A percentile compares a stretch with the other conserved stretches of the same genome.
Conservation (phyloP, 345 rosid species). For the Eutrema heterophyllum region DNA sequence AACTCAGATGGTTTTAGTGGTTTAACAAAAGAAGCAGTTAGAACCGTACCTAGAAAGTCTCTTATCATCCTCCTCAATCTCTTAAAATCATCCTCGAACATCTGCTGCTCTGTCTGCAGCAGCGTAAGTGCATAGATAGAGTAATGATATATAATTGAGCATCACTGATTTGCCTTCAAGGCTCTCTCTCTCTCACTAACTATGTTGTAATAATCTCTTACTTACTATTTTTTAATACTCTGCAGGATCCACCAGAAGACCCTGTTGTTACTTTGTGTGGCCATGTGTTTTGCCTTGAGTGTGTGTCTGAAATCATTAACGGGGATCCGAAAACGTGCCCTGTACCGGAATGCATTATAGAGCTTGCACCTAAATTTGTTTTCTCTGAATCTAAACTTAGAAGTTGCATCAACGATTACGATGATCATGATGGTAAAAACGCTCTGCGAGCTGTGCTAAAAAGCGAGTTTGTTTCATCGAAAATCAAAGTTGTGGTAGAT, state of each 20-base stretch:
- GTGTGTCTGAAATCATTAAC: slow-evolving; percentile 54
- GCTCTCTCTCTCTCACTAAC: background rate
- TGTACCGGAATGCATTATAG: slow-evolving; percentile 45
- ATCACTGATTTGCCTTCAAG: background rate
- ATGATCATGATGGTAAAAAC: slow-evolving; percentile 19
- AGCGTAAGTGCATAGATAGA: slow-evolving; percentile 39
- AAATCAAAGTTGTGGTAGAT: slow-evolving; percentile 61
- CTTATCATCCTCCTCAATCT: slow-evolving; percentile 37
- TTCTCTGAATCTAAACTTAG: slow-evolving; percentile 61
- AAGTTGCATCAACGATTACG: slow-evolving; percentile 42
- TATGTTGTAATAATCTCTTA: background rate
- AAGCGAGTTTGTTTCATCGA: slow-evolving; percentile 55
- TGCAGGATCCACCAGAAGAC: slow-evolving; percentile 78
- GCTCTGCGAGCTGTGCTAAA: slow-evolving; percentile 24
- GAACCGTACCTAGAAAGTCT: slow-evolving; percentile 47
- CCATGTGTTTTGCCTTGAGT: slow-evolving; percentile 80
- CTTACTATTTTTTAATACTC: background rate
- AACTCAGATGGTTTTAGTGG: background rate
- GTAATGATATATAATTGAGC: too few relatives aligned
- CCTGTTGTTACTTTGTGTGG: slow-evolving; percentile 78
- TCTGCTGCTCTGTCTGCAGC: slow-evolving; percentile 70
- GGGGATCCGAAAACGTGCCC: slow-evolving; percentile 76
- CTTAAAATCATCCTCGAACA: slow-evolving; percentile 44
- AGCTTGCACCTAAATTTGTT: slow-evolving; percentile 50
- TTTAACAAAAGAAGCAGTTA: slow-evolving; percentile 37